Percentiles rank a stretch among this genome's conserved stretches.
These are phyloP conservation scores for Andrographis paniculata DNA, from an alignment of 305 asterid species.

Conservation along the genomic window DNA sequence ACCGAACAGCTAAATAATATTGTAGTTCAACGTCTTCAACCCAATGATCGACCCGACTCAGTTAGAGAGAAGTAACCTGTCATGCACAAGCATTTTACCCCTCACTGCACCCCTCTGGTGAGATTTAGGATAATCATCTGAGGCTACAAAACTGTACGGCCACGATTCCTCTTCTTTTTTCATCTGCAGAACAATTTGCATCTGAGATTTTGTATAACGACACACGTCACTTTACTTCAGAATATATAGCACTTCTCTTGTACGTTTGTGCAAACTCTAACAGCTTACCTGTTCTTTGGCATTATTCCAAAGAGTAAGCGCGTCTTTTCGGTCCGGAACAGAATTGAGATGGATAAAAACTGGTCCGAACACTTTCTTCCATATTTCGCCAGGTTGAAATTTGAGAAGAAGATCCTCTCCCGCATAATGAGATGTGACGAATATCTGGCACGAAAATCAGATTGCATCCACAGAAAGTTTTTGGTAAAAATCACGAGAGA, in stretches of 20 bases:
- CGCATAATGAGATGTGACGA: conserved; percentile 48
- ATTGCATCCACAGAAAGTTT: no score
- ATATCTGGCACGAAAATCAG: conserved; percentile 26
- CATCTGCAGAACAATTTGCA: conserved; percentile 30
- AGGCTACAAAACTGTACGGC: conserved; percentile 65
- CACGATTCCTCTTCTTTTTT: conserved; percentile 45
- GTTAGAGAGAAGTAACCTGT: conserved; percentile 33
- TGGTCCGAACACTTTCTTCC: conserved; percentile 91
- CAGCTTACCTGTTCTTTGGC: conserved; percentile 42
- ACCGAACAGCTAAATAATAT: no score
- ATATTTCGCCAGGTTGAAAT: conserved; percentile 51
- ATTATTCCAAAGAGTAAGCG: conserved; percentile 50
- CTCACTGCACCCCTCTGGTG: conserved; percentile 51
- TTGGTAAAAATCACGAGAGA: no score
- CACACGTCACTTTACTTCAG: no score
- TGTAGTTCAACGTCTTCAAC: no score
- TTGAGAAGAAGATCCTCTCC: conserved; percentile 55
- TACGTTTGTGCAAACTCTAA: not conserved
- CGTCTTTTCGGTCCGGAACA: conserved; percentile 25
- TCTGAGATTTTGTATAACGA: not conserved
- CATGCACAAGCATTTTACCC: conserved; percentile 55
- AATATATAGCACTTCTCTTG: not conserved
- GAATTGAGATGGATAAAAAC: conserved; percentile 64
- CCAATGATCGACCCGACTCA: no score
- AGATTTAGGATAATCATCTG: conserved; percentile 47